Evolutionary conservation across 2,329 filamentous ascomycete species (phyloP).

Genomic region (Eurotiales sp.): DNA sequence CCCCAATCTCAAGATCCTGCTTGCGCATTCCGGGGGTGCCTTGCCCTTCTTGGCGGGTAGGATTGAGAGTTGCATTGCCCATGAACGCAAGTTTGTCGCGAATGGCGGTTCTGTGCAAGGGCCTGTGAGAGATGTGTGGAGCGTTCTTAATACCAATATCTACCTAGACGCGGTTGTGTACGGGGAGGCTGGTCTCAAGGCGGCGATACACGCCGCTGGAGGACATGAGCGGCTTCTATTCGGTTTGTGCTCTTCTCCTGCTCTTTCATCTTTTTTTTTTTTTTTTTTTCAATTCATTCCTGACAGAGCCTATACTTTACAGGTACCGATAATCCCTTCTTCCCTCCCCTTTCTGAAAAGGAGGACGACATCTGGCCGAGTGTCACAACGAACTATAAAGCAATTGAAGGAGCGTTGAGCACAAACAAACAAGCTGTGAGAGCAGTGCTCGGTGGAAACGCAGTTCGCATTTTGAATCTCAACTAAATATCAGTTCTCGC

Average conservation of each 20-base stretch:
- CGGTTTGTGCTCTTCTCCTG: slow-evolving; percentile 24
- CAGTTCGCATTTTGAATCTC: slow-evolving; percentile 39
- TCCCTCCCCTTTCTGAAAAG: slow-evolving; percentile 36
- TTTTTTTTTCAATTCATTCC: not conserved
- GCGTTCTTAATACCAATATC: slow-evolving; percentile 68
- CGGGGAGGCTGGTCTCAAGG: slow-evolving; percentile 57
- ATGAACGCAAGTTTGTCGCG: slow-evolving; percentile 71
- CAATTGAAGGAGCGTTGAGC: slow-evolving; percentile 37
- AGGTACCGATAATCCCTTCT: slow-evolving; percentile 46
- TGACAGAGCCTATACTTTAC: slow-evolving; percentile 1
- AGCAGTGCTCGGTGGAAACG: slow-evolving; percentile 43
- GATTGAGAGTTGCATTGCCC: slow-evolving; percentile 80
- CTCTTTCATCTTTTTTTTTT: no score
- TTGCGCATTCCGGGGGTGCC: slow-evolving; percentile 86
- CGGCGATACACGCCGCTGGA: slow-evolving; percentile 69
- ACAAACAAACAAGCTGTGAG: slow-evolving; percentile 27
- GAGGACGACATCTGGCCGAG: slow-evolving; percentile 41
- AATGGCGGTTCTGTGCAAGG: slow-evolving; percentile 60
- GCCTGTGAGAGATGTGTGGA: slow-evolving; percentile 59
- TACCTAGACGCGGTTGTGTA: slow-evolving; percentile 70
- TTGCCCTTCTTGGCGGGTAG: slow-evolving; percentile 83
- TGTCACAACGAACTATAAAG: slow-evolving; percentile 46
- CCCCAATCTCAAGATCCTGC: slow-evolving; percentile 64
- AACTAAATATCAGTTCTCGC: slow-evolving; percentile 16
- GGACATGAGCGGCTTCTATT: slow-evolving; percentile 40